phyloP scores from a whole-genome alignment of 1,284 basidiomycete genomes.

The Trametes polyzona region DNA sequence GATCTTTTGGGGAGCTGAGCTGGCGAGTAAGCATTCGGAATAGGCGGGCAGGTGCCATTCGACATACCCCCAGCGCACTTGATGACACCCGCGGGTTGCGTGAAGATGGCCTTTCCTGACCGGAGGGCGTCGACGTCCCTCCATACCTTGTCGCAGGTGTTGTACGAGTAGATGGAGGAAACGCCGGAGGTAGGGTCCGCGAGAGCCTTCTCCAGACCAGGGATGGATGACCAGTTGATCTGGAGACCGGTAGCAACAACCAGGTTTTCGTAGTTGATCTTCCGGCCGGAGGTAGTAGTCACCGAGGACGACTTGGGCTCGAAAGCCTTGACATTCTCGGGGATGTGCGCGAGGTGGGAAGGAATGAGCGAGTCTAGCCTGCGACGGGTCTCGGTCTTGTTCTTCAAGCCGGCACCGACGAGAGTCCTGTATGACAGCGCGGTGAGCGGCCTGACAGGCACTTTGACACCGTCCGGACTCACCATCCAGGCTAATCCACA shows the following conservation, averaged over 20 bases:
- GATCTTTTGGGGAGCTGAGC: conserved; percentile 85
- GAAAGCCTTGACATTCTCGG: conserved; percentile 78
- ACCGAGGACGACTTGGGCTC: conserved; percentile 78
- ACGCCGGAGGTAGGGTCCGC: conserved; percentile 81
- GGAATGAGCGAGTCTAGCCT: conserved; percentile 76
- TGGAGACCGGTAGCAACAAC: conserved; percentile 91
- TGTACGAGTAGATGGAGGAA: conserved; percentile 91
- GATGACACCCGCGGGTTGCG: conserved; percentile 92
- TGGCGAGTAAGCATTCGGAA: neutral
- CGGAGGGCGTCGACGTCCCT: conserved; percentile 76
- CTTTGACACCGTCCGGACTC: conserved; percentile 25
- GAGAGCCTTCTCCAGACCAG: conserved; percentile 82
- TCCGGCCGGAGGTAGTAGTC: conserved; percentile 70
- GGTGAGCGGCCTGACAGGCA: conserved; percentile 3
- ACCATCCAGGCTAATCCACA: conserved; percentile 75
- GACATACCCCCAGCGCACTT: conserved; percentile 90
- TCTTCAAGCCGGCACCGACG: conserved; percentile 85
- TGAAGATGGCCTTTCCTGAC: conserved; percentile 89
- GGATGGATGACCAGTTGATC: conserved; percentile 81
- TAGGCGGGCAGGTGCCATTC: neutral
- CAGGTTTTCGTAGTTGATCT: conserved; percentile 84
- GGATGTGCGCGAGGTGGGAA: conserved; percentile 72
- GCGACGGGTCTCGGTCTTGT: conserved; percentile 68
- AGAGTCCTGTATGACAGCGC: conserved; percentile 70
- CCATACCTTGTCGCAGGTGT: conserved; percentile 90